Conservation (phyloP, 2,329 filamentous ascomycete species). For the Xylariaceae sp. region DNA sequence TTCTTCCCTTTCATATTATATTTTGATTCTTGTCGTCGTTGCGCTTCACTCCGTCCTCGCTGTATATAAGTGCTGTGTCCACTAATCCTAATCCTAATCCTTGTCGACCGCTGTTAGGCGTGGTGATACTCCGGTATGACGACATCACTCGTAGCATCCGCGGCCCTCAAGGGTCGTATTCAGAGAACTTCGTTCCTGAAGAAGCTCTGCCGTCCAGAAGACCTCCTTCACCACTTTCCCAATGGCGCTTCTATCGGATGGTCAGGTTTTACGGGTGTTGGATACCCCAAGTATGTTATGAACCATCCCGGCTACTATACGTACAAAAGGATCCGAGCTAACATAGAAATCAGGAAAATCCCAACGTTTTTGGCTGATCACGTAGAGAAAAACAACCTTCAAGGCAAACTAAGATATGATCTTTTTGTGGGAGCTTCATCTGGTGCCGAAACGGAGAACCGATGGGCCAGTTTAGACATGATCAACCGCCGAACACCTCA, state of each 20-base stretch:
- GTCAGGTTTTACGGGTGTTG: slow-evolving; percentile 90
- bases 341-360: slow-evolving; percentile 67
- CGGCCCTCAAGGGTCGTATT: slow-evolving; percentile 77
- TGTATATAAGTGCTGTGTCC: too few relatives aligned
- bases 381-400: slow-evolving; percentile 83
- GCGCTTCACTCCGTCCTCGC: too few relatives aligned
- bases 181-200: slow-evolving; percentile 78
- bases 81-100: too few relatives aligned
- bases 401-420: slow-evolving; percentile 84
- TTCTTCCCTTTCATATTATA: slow-evolving; percentile 17
- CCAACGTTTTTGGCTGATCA: slow-evolving; percentile 86
- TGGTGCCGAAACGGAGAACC: slow-evolving; percentile 87
- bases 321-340: background rate
- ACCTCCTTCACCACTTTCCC: slow-evolving; percentile 81
- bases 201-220: slow-evolving; percentile 80
- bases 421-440: slow-evolving; percentile 91
- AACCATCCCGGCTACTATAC: too few relatives aligned
- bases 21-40: background rate
- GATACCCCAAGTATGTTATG: slow-evolving; percentile 77
- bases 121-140: too few relatives aligned
- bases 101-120: slow-evolving; percentile 14
- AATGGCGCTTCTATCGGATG: slow-evolving; percentile 88
- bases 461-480: slow-evolving; percentile 90
- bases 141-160: slow-evolving; percentile 67
- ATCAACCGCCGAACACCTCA: slow-evolving; percentile 85